These are phyloP conservation scores for Pseudonitzschia multistriata DNA, from an alignment of 108 stramenopile genomes.

Conservation along the genomic window DNA sequence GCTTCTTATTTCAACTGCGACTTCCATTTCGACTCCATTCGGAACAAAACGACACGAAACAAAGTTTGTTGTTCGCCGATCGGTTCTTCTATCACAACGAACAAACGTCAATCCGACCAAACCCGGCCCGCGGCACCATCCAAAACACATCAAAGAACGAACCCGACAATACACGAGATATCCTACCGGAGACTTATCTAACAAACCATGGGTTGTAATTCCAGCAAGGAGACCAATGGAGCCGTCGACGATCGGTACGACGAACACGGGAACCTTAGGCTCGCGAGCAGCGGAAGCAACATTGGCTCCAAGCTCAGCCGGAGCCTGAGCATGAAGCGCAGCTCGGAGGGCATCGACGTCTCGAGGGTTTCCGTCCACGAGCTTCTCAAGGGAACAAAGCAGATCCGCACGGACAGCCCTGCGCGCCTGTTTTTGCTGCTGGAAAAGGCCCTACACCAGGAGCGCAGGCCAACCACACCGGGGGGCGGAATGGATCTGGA, in stretches of 20 bases:
- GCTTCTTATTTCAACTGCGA: too few relatives aligned
- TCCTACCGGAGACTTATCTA: not conserved
- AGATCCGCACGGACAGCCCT: slow-evolving; percentile 9
- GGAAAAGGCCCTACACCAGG: slow-evolving; percentile 15
- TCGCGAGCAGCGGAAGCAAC: not conserved
- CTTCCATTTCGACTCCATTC: too few relatives aligned
- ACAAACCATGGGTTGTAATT: not conserved
- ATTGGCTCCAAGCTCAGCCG: not conserved
- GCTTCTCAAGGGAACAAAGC: not conserved
- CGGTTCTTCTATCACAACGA: too few relatives aligned
- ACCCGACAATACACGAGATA: not conserved
- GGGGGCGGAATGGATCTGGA: not conserved
- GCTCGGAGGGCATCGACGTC: not conserved
- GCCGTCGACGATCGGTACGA: not conserved
- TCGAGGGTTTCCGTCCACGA: not conserved
- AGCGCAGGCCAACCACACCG: not conserved
- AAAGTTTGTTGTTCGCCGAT: too few relatives aligned
- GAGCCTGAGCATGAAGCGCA: not conserved
- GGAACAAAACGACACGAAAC: too few relatives aligned
- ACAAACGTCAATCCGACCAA: too few relatives aligned
- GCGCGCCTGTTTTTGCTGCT: slow-evolving; percentile 32
- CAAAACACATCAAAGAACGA: too few relatives aligned
- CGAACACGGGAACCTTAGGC: not conserved
- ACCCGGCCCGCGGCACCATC: too few relatives aligned
- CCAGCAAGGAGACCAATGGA: not conserved